Percentiles rank a stretch among this genome's conserved stretches.
These are phyloP conservation scores for Neurospora sp. DNA, from an alignment of 2,329 filamentous ascomycete genomes.

Conservation along the genomic window DNA sequence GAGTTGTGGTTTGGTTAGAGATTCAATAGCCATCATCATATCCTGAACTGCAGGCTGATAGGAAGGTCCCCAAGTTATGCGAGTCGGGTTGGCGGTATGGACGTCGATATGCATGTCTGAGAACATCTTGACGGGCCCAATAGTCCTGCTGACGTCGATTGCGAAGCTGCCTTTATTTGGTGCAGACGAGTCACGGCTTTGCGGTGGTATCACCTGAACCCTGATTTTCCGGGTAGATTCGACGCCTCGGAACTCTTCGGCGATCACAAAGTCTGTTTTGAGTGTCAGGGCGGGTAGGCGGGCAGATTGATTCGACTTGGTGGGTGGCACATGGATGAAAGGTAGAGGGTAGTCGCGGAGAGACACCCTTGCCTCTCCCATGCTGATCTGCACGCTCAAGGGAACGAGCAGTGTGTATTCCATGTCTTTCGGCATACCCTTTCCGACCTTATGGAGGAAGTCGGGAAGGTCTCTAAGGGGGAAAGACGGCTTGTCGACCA, in stretches of 20 bases:
- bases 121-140: conserved; percentile 92
- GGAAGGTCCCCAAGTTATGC: conserved; percentile 93
- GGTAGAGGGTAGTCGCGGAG: conserved; percentile 91
- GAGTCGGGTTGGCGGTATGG: conserved; percentile 83
- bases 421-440: conserved; percentile 89
- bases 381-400: conserved; percentile 78
- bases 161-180: conserved; percentile 55
- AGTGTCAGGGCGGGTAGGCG: conserved; percentile 74
- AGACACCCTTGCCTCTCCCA: conserved; percentile 80
- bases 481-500: conserved; percentile 88
- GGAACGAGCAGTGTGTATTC: conserved; percentile 83
- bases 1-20: conserved; percentile 89
- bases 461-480: conserved; percentile 69
- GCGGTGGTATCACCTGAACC: conserved; percentile 73
- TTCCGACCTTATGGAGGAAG: conserved; percentile 84
- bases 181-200: conserved; percentile 32
- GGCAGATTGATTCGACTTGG: conserved; percentile 70
- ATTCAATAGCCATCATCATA: conserved; percentile 99
- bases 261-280: conserved; percentile 86
- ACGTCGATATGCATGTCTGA: conserved; percentile 88
- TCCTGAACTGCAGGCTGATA: conserved; percentile 98
- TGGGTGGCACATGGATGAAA: conserved; percentile 76
- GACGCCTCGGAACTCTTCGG: conserved; percentile 77
- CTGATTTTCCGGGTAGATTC: conserved; percentile 72
- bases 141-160: conserved; percentile 80